Evolutionary conservation across 306 rosid genomes (phyloP).

Genomic region (Acacia melanoxylon): DNA sequence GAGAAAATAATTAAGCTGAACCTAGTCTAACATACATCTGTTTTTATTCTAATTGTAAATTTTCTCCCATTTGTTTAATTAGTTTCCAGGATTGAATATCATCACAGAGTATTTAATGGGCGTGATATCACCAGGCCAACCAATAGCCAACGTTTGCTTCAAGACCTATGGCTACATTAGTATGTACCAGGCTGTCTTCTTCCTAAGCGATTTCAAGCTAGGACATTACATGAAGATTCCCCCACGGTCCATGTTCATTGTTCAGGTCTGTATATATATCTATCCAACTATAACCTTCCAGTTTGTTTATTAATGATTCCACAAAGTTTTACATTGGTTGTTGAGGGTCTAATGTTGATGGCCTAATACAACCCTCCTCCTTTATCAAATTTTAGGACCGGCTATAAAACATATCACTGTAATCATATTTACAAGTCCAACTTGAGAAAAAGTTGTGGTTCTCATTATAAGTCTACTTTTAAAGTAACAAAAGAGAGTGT

Average conservation of each 20-base stretch:
- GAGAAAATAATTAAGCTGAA: not conserved
- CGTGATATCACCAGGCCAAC: slow-evolving; percentile 61
- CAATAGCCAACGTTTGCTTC: slow-evolving; percentile 76
- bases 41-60: not conserved
- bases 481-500: too few relatives aligned
- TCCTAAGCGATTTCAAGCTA: slow-evolving; percentile 65
- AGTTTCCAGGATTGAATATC: slow-evolving; percentile 67
- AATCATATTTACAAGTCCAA: too few relatives aligned
- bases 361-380: too few relatives aligned
- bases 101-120: slow-evolving; percentile 72
- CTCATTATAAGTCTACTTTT: too few relatives aligned
- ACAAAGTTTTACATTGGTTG: too few relatives aligned
- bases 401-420: too few relatives aligned
- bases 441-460: too few relatives aligned
- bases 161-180: slow-evolving; percentile 73
- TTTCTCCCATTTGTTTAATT: not conserved
- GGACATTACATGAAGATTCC: slow-evolving; percentile 81
- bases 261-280: slow-evolving; percentile 47
- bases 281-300: too few relatives aligned
- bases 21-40: not conserved
- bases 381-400: too few relatives aligned
- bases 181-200: slow-evolving; percentile 70
- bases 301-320: too few relatives aligned
- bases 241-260: slow-evolving; percentile 65
- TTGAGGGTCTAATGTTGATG: too few relatives aligned